These are phyloP conservation scores for Cornus kousa DNA, from an alignment of 148 eudicot genomes.

Conservation along the genomic window DNA sequence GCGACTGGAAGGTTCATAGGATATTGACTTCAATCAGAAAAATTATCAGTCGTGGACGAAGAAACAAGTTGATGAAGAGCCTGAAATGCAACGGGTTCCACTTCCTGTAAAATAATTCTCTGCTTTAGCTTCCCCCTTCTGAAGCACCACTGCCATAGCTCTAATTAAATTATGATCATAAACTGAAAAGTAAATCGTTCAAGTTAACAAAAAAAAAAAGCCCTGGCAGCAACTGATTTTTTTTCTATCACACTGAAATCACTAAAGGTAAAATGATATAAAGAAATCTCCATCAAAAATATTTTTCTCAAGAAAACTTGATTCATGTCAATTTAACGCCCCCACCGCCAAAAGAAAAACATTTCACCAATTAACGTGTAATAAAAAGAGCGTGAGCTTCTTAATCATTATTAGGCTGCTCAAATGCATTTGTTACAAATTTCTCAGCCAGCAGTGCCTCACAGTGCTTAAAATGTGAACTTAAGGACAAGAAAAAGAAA, in stretches of 20 bases:
- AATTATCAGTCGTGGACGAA: slow-evolving; percentile 64
- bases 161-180: slow-evolving; percentile 10
- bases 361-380: not conserved
- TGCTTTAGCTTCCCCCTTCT: slow-evolving; percentile 28
- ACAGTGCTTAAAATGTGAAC: not conserved
- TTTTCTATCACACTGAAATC: not conserved
- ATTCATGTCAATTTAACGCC: not conserved
- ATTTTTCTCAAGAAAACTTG: slow-evolving; percentile 1
- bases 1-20: slow-evolving; percentile 68
- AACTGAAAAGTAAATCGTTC: slow-evolving; percentile 31
- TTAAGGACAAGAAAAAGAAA: not conserved
- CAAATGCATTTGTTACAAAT: slow-evolving; percentile 15
- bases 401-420: slow-evolving; percentile 23
- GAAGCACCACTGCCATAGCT: slow-evolving; percentile 24
- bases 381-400: slow-evolving; percentile 7
- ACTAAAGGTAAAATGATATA: not conserved
- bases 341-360: not conserved
- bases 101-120: slow-evolving; percentile 49
- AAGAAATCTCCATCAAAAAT: slow-evolving; percentile 1
- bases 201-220: not conserved
- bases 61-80: slow-evolving; percentile 75
- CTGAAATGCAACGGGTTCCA: slow-evolving; percentile 47
- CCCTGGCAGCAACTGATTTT: not conserved
- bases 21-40: slow-evolving; percentile 34
- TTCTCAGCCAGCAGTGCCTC: slow-evolving; percentile 19